Conservation (phyloP, 768 basidiomycete species). For the Boletus barrowsii region DNA sequence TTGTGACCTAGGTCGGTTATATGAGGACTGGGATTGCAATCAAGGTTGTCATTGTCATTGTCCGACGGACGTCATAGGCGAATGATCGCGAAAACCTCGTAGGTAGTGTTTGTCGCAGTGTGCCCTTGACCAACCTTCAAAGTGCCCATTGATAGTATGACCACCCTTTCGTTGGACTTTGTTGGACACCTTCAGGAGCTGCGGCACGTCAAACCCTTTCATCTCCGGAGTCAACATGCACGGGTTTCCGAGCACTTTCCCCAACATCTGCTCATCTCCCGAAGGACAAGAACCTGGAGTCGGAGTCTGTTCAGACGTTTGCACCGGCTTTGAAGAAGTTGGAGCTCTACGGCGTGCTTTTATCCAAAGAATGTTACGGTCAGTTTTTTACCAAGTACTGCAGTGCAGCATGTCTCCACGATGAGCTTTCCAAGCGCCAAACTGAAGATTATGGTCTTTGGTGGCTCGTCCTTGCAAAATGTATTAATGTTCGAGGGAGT, state of each 20-base stretch:
- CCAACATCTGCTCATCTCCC: neutral
- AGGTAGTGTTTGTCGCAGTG: conserved; percentile 8
- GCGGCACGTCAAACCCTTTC: neutral
- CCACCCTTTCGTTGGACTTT: conserved; percentile 8
- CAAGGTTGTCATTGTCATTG: conserved; percentile 13
- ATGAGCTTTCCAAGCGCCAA: conserved; percentile 15
- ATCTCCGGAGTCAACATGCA: conserved; percentile 6
- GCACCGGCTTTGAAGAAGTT: conserved; percentile 15
- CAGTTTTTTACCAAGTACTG: neutral
- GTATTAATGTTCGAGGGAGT: conserved; percentile 8
- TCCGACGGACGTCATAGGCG: conserved; percentile 1
- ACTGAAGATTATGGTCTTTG: conserved; percentile 8
- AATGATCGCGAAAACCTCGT: conserved; percentile 13
- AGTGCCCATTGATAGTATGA: conserved; percentile 9
- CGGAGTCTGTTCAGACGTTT: conserved; percentile 8
- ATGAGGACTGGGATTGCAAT: conserved; percentile 19
- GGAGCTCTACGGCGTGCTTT: conserved; percentile 5
- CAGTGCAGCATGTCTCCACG: conserved; percentile 11
- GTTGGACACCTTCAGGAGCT: conserved; percentile 17
- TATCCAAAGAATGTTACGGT: conserved; percentile 6
- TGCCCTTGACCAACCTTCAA: conserved; percentile 12
- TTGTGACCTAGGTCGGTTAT: conserved; percentile 3
- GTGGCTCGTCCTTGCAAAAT: conserved; percentile 10
- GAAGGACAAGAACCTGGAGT: neutral
- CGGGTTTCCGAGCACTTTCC: conserved; percentile 10